phyloP scores from a whole-genome alignment of 441 rosid species.

The Raphanus hybrid region DNA sequence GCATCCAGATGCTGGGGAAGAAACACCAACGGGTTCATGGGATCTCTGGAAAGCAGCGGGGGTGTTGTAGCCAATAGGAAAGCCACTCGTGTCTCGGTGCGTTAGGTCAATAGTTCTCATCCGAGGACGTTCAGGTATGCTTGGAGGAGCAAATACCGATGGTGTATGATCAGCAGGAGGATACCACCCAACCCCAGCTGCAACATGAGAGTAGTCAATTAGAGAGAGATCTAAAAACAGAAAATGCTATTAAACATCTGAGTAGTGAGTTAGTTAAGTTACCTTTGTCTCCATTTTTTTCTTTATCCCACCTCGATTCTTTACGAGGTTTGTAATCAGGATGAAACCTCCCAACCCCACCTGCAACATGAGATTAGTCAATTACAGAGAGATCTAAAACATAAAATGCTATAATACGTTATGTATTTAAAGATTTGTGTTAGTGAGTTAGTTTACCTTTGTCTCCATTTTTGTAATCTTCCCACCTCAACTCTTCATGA shows the following conservation, averaged over 20 bases:
- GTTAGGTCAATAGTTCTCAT: background rate
- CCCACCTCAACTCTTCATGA: slow-evolving; percentile 36
- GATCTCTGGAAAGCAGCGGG: slow-evolving; percentile 14
- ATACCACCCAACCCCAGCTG: background rate
- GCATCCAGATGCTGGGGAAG: slow-evolving; percentile 12
- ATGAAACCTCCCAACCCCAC: too few relatives aligned
- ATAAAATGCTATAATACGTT: background rate
- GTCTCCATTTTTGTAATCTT: slow-evolving; percentile 22
- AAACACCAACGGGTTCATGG: background rate
- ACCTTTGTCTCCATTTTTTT: too few relatives aligned
- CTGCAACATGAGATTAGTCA: too few relatives aligned
- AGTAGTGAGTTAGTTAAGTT: too few relatives aligned
- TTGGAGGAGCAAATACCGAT: background rate
- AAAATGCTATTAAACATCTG: background rate
- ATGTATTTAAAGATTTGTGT: background rate
- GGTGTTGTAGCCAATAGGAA: background rate
- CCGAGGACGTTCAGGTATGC: background rate
- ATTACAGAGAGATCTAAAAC: too few relatives aligned
- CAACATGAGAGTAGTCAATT: slow-evolving; percentile 13
- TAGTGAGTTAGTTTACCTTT: slow-evolving; percentile 14
- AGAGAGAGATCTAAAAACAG: slow-evolving; percentile 16
- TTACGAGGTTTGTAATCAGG: too few relatives aligned
- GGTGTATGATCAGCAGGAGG: background rate
- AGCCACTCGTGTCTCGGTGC: background rate
- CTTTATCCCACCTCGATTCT: too few relatives aligned